Conservation (phyloP, 2,329 filamentous ascomycete genomes). For the Aspergillus thermomutatus region DNA sequence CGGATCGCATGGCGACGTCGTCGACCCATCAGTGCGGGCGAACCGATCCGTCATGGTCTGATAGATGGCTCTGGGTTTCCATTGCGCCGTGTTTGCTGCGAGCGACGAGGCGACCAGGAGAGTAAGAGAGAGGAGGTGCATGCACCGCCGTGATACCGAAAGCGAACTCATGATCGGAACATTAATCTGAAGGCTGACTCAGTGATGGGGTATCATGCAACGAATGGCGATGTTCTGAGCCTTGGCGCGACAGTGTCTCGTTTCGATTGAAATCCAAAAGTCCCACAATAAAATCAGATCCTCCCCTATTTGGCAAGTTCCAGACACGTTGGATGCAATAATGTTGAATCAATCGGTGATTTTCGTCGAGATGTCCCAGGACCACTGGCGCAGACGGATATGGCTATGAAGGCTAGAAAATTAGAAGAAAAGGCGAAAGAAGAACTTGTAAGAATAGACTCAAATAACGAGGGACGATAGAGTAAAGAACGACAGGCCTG, state of each 20-base stretch:
- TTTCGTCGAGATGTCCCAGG: neutral
- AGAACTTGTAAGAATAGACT: neutral
- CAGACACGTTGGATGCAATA: neutral
- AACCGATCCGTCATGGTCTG: slow-evolving; percentile 49
- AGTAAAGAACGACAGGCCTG: neutral
- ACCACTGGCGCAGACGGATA: neutral
- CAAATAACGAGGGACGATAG: neutral
- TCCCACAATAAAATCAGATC: neutral
- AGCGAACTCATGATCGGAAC: neutral
- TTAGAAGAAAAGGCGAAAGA: neutral
- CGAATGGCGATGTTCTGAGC: neutral
- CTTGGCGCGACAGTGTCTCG: neutral
- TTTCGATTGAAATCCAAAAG: neutral
- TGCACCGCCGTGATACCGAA: neutral
- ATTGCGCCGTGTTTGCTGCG: slow-evolving; percentile 30
- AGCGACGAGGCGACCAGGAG: neutral
- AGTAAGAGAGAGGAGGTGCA: neutral
- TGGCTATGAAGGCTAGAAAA: neutral
- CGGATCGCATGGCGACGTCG: slow-evolving; percentile 28
- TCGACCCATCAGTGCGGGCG: slow-evolving; percentile 40
- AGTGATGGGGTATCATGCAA: neutral
- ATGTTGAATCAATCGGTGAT: neutral
- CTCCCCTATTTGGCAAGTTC: neutral
- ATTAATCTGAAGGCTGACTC: neutral
- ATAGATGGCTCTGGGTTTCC: slow-evolving; percentile 45